Evolutionary conservation across 768 basidiomycete species (phyloP), one percentile per base, ranked within the genome.

Genomic region (Crucibulum laeve): DNA sequence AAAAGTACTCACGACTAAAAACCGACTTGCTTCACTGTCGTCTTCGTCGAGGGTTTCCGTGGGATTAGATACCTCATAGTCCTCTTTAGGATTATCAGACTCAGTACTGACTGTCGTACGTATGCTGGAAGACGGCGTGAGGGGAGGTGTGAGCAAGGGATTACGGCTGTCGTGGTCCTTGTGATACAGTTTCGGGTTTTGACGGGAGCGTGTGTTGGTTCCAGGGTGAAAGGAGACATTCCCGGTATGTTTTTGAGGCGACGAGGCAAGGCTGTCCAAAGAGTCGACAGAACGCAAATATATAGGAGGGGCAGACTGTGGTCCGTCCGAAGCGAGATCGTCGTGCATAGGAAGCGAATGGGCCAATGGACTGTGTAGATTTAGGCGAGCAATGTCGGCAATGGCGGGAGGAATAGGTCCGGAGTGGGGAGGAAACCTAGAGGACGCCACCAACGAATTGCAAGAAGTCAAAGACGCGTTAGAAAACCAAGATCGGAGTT

Each of bases 121-220:
- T 35, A 74, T 62, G 47, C 72, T 74, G 10, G 80, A 82, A 1
- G 84, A 80, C 0, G 84, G 84, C 1, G 84, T 86, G 34, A 87
- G 71, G 8, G 84, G 85, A 25, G 84, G 84, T 0, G 84, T 86
- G 41, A 84, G 67, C 33, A 81, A 66, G 18, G 62, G 51, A 46
- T 63, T 58, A 1, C 60, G 54, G 28, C 60, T 56, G 24, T 71
- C 65, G 39, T 59, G 63, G 46, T 68, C 65, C 19, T 59, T 56
- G 21, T 62, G 61, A 39, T 61, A 62, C 23, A 63, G 63, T 8
- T 30, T 30, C n/a, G 28, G 8, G 28, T n/a, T n/a, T n/a, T n/a
- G n/a, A n/a, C n/a, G n/a, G n/a, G n/a, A n/a, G n/a, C n/a, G n/a
- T n/a, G n/a, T n/a, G n/a, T n/a, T n/a, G n/a, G n/a, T n/a, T n/a